phyloP scores from a whole-genome alignment of 768 basidiomycete species.

The Leccinum longicurvipes region DNA sequence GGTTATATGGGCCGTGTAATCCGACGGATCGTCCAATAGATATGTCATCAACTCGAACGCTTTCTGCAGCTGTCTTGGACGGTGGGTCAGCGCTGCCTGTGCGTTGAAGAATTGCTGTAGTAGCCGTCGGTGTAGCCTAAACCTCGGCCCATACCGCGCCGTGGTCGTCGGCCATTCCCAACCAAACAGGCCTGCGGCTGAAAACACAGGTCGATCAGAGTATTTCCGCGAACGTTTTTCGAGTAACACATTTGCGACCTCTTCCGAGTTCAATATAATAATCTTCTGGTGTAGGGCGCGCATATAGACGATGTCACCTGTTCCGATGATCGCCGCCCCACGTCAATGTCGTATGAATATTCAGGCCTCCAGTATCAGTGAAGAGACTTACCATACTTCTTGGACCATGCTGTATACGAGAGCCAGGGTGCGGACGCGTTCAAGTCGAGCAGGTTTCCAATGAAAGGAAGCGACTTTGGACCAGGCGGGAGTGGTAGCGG shows the following conservation, averaged over 20 bases:
- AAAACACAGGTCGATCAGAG: not conserved
- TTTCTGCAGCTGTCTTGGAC: not conserved
- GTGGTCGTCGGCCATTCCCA: slow-evolving; percentile 11
- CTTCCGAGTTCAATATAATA: not conserved
- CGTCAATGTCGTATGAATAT: not conserved
- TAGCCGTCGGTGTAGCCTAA: slow-evolving; percentile 9
- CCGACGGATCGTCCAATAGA: slow-evolving; percentile 7
- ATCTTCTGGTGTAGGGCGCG: not conserved
- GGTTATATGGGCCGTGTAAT: slow-evolving; percentile 5
- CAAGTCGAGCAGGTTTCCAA: not conserved
- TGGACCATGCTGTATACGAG: not conserved
- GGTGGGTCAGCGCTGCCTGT: not conserved
- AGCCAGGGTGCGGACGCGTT: not conserved
- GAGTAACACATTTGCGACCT: not conserved
- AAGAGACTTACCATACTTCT: not conserved
- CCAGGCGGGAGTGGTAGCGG: not conserved
- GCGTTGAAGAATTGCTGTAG: slow-evolving; percentile 20
- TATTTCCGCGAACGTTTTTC: not conserved
- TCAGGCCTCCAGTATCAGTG: not conserved
- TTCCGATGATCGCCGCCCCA: not conserved
- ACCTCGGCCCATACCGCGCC: slow-evolving; percentile 17
- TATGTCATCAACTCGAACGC: not conserved
- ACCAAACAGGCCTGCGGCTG: slow-evolving; percentile 8
- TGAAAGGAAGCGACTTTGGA: not conserved
- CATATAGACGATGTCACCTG: not conserved